These are phyloP conservation scores for Pestalotiopsis sp. DNA, from an alignment of 2,329 filamentous ascomycete genomes.

Conservation along the genomic window DNA sequence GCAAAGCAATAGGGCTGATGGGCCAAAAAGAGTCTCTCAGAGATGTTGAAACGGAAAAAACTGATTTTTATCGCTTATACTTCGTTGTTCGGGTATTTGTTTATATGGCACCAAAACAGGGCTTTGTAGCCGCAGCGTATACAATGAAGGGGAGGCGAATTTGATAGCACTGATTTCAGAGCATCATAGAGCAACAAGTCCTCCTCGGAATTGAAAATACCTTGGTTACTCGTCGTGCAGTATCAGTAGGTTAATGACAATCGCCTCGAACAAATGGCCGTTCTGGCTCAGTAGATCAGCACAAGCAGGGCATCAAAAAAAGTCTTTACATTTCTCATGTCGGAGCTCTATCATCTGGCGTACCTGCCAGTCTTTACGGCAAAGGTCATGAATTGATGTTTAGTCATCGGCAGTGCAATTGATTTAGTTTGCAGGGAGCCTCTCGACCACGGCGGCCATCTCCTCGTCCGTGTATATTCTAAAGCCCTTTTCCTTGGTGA, in stretches of 20 bases:
- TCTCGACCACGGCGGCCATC: constrained; percentile 90
- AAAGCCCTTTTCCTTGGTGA: constrained; percentile 97
- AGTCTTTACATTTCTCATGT: constrained; percentile 1
- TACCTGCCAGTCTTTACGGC: background rate
- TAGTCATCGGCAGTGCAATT: no score
- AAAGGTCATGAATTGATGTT: background rate
- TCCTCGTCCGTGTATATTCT: constrained; percentile 98
- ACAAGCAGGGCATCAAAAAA: constrained; percentile 1
- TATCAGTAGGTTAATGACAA: background rate
- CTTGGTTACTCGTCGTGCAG: background rate
- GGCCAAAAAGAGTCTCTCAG: background rate
- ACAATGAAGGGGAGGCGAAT: no score
- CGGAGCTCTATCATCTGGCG: constrained; percentile 3
- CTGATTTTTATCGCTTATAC: no score
- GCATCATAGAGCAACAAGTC: no score
- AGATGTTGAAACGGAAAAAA: background rate
- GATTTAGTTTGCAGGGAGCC: constrained; percentile 69
- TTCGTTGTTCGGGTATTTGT: no score
- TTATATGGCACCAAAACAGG: no score
- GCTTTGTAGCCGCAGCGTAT: no score
- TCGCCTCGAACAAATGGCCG: background rate
- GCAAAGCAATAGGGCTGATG: background rate
- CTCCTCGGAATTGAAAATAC: no score
- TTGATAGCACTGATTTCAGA: no score
- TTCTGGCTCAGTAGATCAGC: background rate